A percentile compares a stretch with the other conserved stretches of the same genome.
phyloP scores from a whole-genome alignment of 768 basidiomycete genomes.

The Mycena maculata region DNA sequence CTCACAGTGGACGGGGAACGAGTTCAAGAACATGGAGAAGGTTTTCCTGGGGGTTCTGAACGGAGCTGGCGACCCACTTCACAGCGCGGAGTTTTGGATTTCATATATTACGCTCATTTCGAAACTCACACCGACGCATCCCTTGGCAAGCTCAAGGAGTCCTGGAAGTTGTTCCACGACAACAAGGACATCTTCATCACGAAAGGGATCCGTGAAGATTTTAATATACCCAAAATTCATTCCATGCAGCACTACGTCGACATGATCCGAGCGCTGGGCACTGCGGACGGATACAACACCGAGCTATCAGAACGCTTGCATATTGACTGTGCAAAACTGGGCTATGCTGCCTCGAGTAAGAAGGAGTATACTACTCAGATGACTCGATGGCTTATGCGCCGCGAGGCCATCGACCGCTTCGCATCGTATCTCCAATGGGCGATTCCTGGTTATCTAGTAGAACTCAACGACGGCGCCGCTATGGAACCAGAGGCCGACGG shows the following conservation, averaged over 20 bases:
- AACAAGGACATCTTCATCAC: conserved; percentile 43
- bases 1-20: conserved; percentile 50
- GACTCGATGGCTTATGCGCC: conserved; percentile 46
- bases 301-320: conserved; percentile 50
- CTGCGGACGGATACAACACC: conserved; percentile 43
- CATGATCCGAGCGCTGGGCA: conserved; percentile 40
- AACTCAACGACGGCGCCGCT: background rate
- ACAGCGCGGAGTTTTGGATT: conserved; percentile 42
- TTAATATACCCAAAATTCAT: conserved; percentile 52
- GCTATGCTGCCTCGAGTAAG: conserved; percentile 39
- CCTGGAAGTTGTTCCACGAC: conserved; percentile 40
- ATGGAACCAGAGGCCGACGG: background rate
- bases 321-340: conserved; percentile 52
- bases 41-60: conserved; percentile 44
- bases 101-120: conserved; percentile 44
- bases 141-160: conserved; percentile 35
- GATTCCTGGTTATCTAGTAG: conserved; percentile 20
- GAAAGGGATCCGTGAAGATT: conserved; percentile 39
- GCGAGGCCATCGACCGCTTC: conserved; percentile 38
- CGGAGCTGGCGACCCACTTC: conserved; percentile 29
- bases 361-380: conserved; percentile 47
- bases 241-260: conserved; percentile 43
- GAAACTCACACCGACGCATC: conserved; percentile 30
- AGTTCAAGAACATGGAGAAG: conserved; percentile 46
- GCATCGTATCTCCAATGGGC: conserved; percentile 28